Evolutionary conservation across 441 rosid species (phyloP).

Genomic region (Adansonia madagascariensis): DNA sequence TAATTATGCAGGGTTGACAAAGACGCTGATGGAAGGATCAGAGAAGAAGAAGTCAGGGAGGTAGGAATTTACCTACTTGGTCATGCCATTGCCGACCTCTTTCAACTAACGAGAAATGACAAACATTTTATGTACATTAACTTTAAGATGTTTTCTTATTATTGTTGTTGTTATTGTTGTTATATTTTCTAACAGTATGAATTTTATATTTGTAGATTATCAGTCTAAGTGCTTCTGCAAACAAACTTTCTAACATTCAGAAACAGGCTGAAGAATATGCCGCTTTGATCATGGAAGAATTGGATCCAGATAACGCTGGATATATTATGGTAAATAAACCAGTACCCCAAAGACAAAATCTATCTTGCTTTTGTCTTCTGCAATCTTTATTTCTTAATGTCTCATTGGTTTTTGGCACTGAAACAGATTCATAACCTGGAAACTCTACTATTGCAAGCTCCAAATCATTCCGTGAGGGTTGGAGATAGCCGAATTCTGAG

Average conservation of each 20-base stretch:
- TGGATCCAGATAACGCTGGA: conserved; percentile 82
- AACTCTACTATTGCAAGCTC: conserved; percentile 75
- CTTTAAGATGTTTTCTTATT: neutral
- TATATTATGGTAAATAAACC: conserved; percentile 68
- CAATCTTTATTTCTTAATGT: neutral
- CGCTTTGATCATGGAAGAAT: conserved; percentile 87
- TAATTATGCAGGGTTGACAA: conserved; percentile 74
- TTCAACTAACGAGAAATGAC: neutral
- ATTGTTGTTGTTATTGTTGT: conserved; percentile 19
- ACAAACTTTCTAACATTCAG: conserved; percentile 78
- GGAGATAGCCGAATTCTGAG: conserved; percentile 80
- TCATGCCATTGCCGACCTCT: neutral
- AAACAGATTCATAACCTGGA: conserved; percentile 78
- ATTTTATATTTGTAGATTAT: conserved; percentile 58
- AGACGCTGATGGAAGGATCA: conserved; percentile 80
- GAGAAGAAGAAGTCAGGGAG: conserved; percentile 89
- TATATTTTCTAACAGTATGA: neutral
- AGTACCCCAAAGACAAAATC: neutral
- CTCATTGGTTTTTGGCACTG: neutral
- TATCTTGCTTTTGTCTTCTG: neutral
- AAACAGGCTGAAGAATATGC: conserved; percentile 87
- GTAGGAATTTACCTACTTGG: conserved; percentile 37
- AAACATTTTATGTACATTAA: neutral
- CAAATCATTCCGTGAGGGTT: conserved; percentile 60
- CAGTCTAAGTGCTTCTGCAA: conserved; percentile 86